Evolutionary conservation across 2,329 filamentous ascomycete genomes (phyloP), one percentile per base, ranked within the genome.

Genomic region (Lomentospora prolificans): DNA sequence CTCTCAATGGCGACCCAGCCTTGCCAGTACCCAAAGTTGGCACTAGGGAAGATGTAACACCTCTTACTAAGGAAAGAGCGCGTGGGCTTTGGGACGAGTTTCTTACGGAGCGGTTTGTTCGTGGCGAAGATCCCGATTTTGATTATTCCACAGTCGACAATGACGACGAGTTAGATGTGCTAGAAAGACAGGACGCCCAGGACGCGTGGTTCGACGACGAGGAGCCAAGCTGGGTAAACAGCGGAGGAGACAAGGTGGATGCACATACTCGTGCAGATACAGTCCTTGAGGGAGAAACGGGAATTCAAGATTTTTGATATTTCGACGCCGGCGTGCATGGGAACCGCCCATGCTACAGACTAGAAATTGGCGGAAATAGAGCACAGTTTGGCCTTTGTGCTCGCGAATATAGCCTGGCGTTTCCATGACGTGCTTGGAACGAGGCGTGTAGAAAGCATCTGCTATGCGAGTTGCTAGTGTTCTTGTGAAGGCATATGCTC

Each of bases 131-230:
- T 64, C 75, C 78, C 1, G 89, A 95, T 51, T 92, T 95, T 63
- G 85, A 92, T 59, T 96, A 95, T 65, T 67, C 63, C 1, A 63
- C 60, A 2, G 85, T 95, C 4, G 90, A 96, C 64, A 72, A 73
- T 33, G 84, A 87, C 63, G 84, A 90, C 28, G 83, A 84, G 19
- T 85, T 83, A 56, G 89, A 95, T 66, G 81, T 68, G 66, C 70
- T 75, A 68, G 77, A 65, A 74, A 81, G 72, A 59, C 70, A 75
- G n/a, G 83, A 86, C 54, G 73, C 74, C 12, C 78, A 92, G 67
- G 89, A 95, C 36, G 77, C 77, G 19, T 95, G 88, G 74, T 91
- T 95, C 65, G 88, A 90, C 22, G 82, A 84, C 4, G 86, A 95
- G 72, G 85, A 88, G 62, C 85, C 87, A 0, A 76, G 76, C 51